Conservation (phyloP, 352 stramenopile genomes). For the Phytophthora lateralis region DNA sequence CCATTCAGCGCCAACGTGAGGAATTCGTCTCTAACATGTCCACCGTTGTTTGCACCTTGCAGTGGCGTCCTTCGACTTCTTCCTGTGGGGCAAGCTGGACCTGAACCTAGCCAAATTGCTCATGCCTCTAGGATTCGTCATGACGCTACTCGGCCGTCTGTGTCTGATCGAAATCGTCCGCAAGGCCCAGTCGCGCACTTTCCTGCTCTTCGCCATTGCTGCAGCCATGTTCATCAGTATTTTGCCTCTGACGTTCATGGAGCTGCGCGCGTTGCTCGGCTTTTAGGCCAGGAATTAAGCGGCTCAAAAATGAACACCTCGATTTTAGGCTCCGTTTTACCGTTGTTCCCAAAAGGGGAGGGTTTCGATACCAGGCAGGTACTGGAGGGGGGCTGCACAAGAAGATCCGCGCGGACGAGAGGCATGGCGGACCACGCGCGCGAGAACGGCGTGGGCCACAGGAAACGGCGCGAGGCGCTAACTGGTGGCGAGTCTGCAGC, state of each 20-base stretch:
- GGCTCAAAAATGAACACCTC: conserved; percentile 2
- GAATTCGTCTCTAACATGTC: conserved; percentile 2
- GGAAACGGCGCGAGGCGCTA: conserved; percentile 47
- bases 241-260: conserved; percentile 36
- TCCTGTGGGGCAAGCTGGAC: conserved; percentile 47
- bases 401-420: background rate
- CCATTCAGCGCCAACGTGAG: background rate
- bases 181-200: conserved; percentile 39
- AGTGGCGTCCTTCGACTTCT: conserved; percentile 51
- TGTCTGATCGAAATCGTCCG: conserved; percentile 41
- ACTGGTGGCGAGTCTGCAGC: conserved; percentile 21
- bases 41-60: background rate
- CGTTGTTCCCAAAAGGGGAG: conserved; percentile 15
- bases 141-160: conserved; percentile 42
- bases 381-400: background rate
- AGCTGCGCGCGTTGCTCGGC: conserved; percentile 24
- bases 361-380: conserved; percentile 15
- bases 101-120: conserved; percentile 32
- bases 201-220: conserved; percentile 40
- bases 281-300: conserved; percentile 29
- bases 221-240: conserved; percentile 41
- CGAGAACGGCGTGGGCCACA: conserved; percentile 40
- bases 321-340: conserved; percentile 26
- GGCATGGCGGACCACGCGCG: conserved; percentile 37
- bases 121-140: conserved; percentile 39